Conservation (phyloP, 176 grass and related monocot genomes). For the Puya raimondii region DNA sequence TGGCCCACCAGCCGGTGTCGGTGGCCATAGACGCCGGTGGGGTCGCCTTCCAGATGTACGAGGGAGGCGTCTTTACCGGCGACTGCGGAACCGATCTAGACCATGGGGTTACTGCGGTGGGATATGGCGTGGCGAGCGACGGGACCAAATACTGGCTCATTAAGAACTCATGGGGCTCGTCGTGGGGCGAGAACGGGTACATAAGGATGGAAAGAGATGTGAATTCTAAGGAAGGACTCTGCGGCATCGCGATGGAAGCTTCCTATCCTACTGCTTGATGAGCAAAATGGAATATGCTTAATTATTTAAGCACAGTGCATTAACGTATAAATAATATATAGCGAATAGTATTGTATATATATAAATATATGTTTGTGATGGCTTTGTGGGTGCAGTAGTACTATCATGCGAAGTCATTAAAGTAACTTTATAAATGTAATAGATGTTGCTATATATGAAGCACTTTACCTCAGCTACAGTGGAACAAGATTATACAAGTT, state of each 20-base stretch:
- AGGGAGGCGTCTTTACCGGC: constrained; percentile 35
- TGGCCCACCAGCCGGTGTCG: constrained; percentile 47
- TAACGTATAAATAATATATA: no score
- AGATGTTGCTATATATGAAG: no score
- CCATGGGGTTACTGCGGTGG: constrained; percentile 51
- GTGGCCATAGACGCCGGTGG: constrained; percentile 36
- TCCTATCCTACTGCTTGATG: constrained; percentile 30
- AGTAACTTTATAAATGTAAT: no score
- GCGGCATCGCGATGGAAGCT: constrained; percentile 40
- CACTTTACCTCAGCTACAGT: no score
- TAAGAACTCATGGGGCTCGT: constrained; percentile 59
- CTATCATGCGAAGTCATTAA: no score
- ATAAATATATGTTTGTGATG: no score
- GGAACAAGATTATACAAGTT: no score
- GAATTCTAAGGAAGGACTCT: constrained; percentile 32
- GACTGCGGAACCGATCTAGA: constrained; percentile 32
- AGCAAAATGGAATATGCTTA: no score
- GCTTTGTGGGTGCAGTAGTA: no score
- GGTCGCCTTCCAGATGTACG: constrained; percentile 41
- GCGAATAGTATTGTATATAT: no score
- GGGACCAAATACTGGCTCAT: constrained; percentile 42
- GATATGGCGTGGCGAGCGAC: constrained; percentile 40
- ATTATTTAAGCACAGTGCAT: no score
- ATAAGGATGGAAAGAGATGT: constrained; percentile 33
- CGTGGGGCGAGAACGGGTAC: constrained; percentile 50